Percentiles rank a stretch among this genome's conserved stretches.
Conservation (phyloP, 228 moss, liverwort and hornwort genomes). For the Sphagnum magellanicum region DNA sequence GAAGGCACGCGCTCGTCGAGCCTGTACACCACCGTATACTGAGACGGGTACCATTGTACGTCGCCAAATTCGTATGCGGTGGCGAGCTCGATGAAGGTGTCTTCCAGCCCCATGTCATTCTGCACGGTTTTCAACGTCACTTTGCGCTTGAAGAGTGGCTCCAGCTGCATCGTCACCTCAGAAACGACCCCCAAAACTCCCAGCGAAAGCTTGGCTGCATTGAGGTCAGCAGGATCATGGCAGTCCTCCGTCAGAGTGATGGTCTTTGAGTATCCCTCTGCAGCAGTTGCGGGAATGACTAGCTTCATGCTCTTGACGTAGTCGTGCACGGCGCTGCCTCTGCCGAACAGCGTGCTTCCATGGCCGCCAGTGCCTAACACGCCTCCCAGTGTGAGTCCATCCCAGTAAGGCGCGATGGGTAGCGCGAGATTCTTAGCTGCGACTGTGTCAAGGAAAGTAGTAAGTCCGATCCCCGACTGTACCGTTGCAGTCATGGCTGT, state of each 20-base stretch:
- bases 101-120: slow-evolving; percentile 12
- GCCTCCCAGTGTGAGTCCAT: slow-evolving; percentile 32
- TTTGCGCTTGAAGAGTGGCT: slow-evolving; percentile 38
- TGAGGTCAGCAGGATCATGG: slow-evolving; percentile 18
- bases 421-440: slow-evolving; percentile 25
- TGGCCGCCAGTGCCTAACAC: slow-evolving; percentile 25
- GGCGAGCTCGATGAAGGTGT: neutral
- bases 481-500: slow-evolving; percentile 13
- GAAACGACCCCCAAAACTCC: slow-evolving; percentile 51
- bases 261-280: slow-evolving; percentile 18
- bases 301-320: slow-evolving; percentile 35
- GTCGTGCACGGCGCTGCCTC: slow-evolving; percentile 30
- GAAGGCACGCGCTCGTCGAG: slow-evolving; percentile 21
- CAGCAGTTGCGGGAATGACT: slow-evolving; percentile 23
- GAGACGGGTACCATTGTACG: slow-evolving; percentile 27
- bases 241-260: slow-evolving; percentile 6
- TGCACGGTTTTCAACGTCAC: slow-evolving; percentile 9
- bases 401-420: slow-evolving; percentile 24
- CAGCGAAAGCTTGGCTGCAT: slow-evolving; percentile 35
- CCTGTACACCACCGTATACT: slow-evolving; percentile 17
- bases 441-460: slow-evolving; percentile 13
- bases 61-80: slow-evolving; percentile 26
- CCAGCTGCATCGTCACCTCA: slow-evolving; percentile 28
- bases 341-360: slow-evolving; percentile 29
- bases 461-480: slow-evolving; percentile 35